A percentile compares a stretch with the other conserved stretches of the same genome.
These are phyloP conservation scores for Juncus inflexus DNA, from an alignment of 176 grass and related monocot genomes.

Conservation along the genomic window DNA sequence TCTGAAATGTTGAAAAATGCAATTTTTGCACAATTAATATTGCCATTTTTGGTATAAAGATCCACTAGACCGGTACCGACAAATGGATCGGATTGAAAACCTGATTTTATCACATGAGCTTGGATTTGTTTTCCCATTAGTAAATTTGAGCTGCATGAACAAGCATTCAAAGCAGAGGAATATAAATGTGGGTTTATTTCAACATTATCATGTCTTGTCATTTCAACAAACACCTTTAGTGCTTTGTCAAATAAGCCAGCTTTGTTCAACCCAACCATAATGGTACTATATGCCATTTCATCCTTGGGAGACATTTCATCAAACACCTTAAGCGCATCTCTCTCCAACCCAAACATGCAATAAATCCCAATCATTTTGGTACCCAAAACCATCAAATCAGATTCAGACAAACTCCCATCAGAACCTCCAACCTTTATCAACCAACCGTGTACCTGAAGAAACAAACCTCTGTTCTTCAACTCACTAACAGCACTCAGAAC, in stretches of 20 bases:
- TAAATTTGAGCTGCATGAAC: constrained; percentile 13
- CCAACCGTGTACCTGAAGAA: constrained; percentile 39
- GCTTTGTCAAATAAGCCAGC: constrained; percentile 13
- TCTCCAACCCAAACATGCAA: constrained; percentile 9
- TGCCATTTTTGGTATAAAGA: constrained; percentile 30
- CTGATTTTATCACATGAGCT: constrained; percentile 21
- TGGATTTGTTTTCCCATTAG: constrained; percentile 34
- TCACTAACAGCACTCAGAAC: constrained; percentile 23
- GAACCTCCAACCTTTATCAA: constrained; percentile 8
- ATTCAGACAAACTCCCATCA: neutral
- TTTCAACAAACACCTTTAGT: constrained; percentile 28
- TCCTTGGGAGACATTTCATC: constrained; percentile 34
- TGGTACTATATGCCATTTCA: constrained; percentile 24
- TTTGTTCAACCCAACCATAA: constrained; percentile 27
- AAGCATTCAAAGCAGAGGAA: constrained; percentile 32
- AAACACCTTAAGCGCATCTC: constrained; percentile 29
- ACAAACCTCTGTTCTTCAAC: neutral
- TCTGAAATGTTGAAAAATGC: constrained; percentile 30
- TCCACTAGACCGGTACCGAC: constrained; percentile 32
- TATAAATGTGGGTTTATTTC: constrained; percentile 27
- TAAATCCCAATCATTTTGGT: constrained; percentile 22
- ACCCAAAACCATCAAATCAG: constrained; percentile 17
- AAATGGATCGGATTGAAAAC: constrained; percentile 17
- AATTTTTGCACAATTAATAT: constrained; percentile 19
- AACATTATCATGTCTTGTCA: constrained; percentile 12